Evolutionary conservation across 768 basidiomycete genomes (phyloP), one percentile per base, ranked within the genome.

Genomic region (Tubosaeta sp.): DNA sequence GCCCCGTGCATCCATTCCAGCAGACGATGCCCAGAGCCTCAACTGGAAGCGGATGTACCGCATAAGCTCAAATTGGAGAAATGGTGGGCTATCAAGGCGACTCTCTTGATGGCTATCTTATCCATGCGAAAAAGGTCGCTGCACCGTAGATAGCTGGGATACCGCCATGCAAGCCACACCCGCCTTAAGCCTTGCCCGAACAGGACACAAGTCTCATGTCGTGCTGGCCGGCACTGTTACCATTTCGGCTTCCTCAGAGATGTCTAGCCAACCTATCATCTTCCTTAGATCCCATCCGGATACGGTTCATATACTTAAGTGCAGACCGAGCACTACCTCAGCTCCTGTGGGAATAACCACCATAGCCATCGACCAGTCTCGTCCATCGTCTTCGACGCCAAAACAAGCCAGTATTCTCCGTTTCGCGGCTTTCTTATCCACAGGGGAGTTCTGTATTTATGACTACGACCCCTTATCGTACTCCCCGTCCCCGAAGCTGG

Each of bases 1-100:
- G 11, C 75, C 73, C 24, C 69, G 83, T 63, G 77, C 72, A 5
- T 55, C 56, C 27, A 35, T 49, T 36, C 55, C 69, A 52, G 59
- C 61, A 27, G 69, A 72, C 18, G 62, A 69, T 18, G 7, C 41
- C 13, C 49, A 53, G 42, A 64, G 68, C 31, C 63, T 71, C 27
- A 79, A 88, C 61, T 91, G 88, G 88, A 90, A 87, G 67, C 86
- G 81, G 80, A 89, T 90, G 87, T 90, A 89, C 66, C 78, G 86
- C 49, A 86, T 90, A 55, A 88, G 86, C 58, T 82, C 82, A 14
- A 90, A 90, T 58, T 91, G 89, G 89, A 78, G 78, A 64, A 86
- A 71, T 68, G 89, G 89, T 90, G 59, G 57, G 75, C 63, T 41
- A 40, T 46, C 40, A 38, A 34, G 58, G 24, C 51, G 19, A 46